A percentile compares a stretch with the other conserved stretches of the same genome.
phyloP scores from a whole-genome alignment of 345 rosid species.

The Cardamine chenopodiifolia region DNA sequence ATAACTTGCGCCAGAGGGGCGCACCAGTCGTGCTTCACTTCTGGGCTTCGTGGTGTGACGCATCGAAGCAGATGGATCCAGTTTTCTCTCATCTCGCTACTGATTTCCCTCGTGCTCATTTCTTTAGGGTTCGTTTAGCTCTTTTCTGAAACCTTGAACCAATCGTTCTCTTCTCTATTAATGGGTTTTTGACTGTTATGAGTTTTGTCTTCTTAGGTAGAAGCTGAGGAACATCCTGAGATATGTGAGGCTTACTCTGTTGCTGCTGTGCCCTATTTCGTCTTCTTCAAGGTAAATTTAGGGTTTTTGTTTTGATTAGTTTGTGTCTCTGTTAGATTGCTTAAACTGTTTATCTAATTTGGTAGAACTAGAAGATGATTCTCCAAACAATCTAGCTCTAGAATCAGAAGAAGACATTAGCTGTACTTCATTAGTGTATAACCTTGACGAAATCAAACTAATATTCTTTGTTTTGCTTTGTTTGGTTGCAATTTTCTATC shows the following conservation, averaged over 20 bases:
- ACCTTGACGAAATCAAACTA: background rate
- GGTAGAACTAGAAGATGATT: slow-evolving; percentile 10
- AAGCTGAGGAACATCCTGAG: slow-evolving; percentile 96
- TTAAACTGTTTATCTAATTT: background rate
- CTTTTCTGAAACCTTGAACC: background rate
- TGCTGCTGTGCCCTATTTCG: slow-evolving; percentile 86
- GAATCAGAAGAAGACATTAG: background rate
- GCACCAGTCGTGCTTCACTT: slow-evolving; percentile 72
- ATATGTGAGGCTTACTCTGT: slow-evolving; percentile 83
- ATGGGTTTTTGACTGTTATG: background rate
- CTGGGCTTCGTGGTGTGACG: slow-evolving; percentile 99
- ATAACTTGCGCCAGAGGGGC: slow-evolving; percentile 54
- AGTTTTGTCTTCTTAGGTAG: slow-evolving; percentile 58
- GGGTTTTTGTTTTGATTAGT: slow-evolving; percentile 19
- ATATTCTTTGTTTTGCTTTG: background rate
- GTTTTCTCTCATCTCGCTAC: slow-evolving; percentile 87
- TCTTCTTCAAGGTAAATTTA: slow-evolving; percentile 73
- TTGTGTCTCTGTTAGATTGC: background rate
- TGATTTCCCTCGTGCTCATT: slow-evolving; percentile 82
- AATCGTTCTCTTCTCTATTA: background rate
- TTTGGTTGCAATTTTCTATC: slow-evolving; percentile 2
- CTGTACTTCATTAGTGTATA: background rate
- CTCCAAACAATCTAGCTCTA: background rate
- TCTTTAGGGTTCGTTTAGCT: slow-evolving; percentile 62
- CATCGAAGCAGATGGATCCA: slow-evolving; percentile 99